Base-by-base conservation (phyloP, 805 yeast species). In the Allodekkera sacchari region DNA sequence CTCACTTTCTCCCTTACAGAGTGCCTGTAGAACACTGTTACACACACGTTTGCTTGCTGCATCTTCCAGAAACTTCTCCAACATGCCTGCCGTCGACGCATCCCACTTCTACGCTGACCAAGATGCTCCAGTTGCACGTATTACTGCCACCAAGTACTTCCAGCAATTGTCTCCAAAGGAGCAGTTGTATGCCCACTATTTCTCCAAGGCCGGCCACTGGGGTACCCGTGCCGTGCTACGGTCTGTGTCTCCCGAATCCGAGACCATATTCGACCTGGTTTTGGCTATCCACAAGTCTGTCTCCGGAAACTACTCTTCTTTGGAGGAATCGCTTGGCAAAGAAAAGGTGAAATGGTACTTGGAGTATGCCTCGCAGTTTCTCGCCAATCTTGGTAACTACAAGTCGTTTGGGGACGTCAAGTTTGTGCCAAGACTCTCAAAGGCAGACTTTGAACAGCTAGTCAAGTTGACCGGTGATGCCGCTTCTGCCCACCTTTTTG, bases 321-420 rank as follows among this genome's bases (percentile, higher is more conserved):
- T 69, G 19, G 44, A 50, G 11, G 43, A 45, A 8, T 48, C 48
- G 25, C 51, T 64, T 13, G 51, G 64, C 7, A 59, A 57, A 10
- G 61, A 59, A 1, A 54, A 53, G 7, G 61, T 63, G 12, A 50
- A 57, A 25, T 50, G 53, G 13, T 83, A 80, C 52, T 59, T 83
- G 52, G 83, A 79, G 49, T 84, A 73, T 53, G 80, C 77, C 19
- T 79, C 85, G 25, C 89, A 82, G 60, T 76, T 82, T 48, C 61
- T 82, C 39, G 63, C 77, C 23, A 82, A 82, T 55, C 63, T 77
- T 53, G 92, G 92, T 43, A 82, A 82, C 49, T 82, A 71, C 59
- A 85, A 80, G 58, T 79, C 92, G 1, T 85, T 85, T 53, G 96
- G 96, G 43, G 95, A 85, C 58, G 73, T 74, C 44, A 85, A 85